phyloP scores from a whole-genome alignment of 768 basidiomycete species.

The Pilatotrama ljubarskyi region DNA sequence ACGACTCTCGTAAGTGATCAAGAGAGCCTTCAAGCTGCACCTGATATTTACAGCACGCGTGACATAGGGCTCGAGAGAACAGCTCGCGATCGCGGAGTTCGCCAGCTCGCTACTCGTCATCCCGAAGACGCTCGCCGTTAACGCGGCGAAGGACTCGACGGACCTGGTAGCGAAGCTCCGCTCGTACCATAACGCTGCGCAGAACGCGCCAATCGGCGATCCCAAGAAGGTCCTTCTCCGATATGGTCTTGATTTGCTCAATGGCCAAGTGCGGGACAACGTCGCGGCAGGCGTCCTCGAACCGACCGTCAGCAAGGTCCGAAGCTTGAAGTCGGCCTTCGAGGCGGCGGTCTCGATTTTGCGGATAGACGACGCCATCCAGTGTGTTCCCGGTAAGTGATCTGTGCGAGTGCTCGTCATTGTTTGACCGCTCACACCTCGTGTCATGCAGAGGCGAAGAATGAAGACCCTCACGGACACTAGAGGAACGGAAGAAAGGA shows the following conservation, averaged over 20 bases:
- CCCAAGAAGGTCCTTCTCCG: conserved; percentile 88
- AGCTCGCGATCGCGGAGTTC: conserved; percentile 99
- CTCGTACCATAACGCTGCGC: conserved; percentile 95
- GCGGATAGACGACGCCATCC: conserved; percentile 95
- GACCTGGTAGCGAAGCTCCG: conserved; percentile 96
- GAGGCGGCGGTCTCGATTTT: conserved; percentile 94
- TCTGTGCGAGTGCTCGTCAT: not conserved
- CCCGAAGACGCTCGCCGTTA: conserved; percentile 95
- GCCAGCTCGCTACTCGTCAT: conserved; percentile 90
- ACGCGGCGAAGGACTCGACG: conserved; percentile 98
- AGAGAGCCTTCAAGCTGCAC: not conserved
- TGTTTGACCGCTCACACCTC: not conserved
- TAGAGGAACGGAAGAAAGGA: conserved; percentile 33
- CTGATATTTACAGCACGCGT: not conserved
- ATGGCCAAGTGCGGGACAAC: conserved; percentile 95
- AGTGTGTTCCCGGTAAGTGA: conserved; percentile 78
- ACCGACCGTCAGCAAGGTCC: conserved; percentile 96
- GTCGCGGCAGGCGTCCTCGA: conserved; percentile 91
- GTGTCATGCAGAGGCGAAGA: conserved; percentile 62
- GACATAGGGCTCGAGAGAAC: conserved; percentile 90
- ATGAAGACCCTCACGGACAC: conserved; percentile 79
- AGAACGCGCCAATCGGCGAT: conserved; percentile 87
- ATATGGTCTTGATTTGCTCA: conserved; percentile 92
- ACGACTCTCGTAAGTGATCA: conserved; percentile 78
- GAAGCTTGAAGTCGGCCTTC: conserved; percentile 94